These are phyloP conservation scores for Colletotrichum tabaci DNA, from an alignment of 2,329 filamentous ascomycete genomes.

Conservation along the genomic window DNA sequence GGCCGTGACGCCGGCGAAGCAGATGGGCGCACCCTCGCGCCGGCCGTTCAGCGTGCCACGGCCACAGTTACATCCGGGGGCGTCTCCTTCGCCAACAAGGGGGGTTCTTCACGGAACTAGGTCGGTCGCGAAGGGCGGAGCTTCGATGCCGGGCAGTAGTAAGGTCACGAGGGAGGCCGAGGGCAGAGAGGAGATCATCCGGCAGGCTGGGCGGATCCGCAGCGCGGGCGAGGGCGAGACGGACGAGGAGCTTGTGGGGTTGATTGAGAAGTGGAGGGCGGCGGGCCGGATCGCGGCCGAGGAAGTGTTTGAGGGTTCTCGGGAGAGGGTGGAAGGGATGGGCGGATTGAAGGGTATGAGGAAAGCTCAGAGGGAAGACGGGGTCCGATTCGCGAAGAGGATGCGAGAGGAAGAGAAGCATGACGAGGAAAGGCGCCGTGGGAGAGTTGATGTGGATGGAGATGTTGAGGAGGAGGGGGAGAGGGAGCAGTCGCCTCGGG, in stretches of 20 bases:
- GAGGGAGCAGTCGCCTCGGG: background rate
- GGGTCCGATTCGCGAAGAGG: slow-evolving; percentile 51
- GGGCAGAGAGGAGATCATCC: slow-evolving; percentile 37
- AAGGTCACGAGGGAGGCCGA: slow-evolving; percentile 23
- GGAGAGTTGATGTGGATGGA: background rate
- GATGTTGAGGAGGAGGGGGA: background rate
- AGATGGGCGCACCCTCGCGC: slow-evolving; percentile 19
- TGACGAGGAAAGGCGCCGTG: slow-evolving; percentile 40
- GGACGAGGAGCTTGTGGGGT: slow-evolving; percentile 31
- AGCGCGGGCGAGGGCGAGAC: slow-evolving; percentile 6
- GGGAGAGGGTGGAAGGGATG: slow-evolving; percentile 31
- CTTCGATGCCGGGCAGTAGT: background rate
- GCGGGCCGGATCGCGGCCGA: slow-evolving; percentile 42
- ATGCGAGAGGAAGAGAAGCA: slow-evolving; percentile 51
- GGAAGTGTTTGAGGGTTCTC: slow-evolving; percentile 38
- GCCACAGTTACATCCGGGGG: background rate
- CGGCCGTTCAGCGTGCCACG: slow-evolving; percentile 33
- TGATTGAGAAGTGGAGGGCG: slow-evolving; percentile 42
- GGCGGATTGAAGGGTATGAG: slow-evolving; percentile 33
- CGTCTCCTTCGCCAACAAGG: slow-evolving; percentile 5
- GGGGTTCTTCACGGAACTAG: background rate
- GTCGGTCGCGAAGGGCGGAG: background rate
- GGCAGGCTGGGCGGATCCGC: slow-evolving; percentile 33
- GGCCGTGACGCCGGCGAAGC: slow-evolving; percentile 6
- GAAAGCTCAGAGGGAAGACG: slow-evolving; percentile 42